Evolutionary conservation across 2,329 filamentous ascomycete species (phyloP).

Genomic region (Davidsoniella eucalypti): DNA sequence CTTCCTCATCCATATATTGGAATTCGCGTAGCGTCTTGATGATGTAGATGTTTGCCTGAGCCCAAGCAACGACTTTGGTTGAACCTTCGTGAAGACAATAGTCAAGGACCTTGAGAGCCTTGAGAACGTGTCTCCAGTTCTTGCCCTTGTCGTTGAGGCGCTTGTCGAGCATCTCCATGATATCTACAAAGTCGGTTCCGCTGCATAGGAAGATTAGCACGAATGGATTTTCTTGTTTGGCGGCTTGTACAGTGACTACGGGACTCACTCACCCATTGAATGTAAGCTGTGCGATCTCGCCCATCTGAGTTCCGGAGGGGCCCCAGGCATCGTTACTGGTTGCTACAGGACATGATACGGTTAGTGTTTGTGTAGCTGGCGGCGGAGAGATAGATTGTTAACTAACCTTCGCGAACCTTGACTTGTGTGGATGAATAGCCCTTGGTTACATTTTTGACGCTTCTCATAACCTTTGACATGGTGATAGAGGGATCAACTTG

Average conservation of each 20-base stretch:
- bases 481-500: conserved; percentile 16
- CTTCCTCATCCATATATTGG: conserved; percentile 89
- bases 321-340: conserved; percentile 99
- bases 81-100: conserved; percentile 97
- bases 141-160: conserved; percentile 97
- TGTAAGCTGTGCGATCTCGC: conserved; percentile 92
- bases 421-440: conserved; percentile 93
- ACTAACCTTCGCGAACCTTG: conserved; percentile 90
- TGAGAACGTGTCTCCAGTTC: conserved; percentile 97
- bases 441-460: conserved; percentile 98
- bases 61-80: conserved; percentile 93
- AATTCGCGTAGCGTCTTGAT: conserved; percentile 98
- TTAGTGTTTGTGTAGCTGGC: neutral
- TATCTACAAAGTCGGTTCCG: conserved; percentile 95
- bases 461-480: conserved; percentile 96
- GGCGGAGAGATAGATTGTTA: neutral
- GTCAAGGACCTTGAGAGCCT: conserved; percentile 92
- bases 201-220: conserved; percentile 27
- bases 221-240: neutral
- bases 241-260: neutral
- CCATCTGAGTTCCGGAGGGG: conserved; percentile 94
- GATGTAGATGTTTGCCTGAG: conserved; percentile 93
- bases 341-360: conserved; percentile 35
- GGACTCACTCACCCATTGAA: conserved; percentile 68
- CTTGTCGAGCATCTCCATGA: conserved; percentile 99